These are phyloP conservation scores for Chaetomiaceae sp. DNA, from an alignment of 2,329 filamentous ascomycete species.

Conservation along the genomic window DNA sequence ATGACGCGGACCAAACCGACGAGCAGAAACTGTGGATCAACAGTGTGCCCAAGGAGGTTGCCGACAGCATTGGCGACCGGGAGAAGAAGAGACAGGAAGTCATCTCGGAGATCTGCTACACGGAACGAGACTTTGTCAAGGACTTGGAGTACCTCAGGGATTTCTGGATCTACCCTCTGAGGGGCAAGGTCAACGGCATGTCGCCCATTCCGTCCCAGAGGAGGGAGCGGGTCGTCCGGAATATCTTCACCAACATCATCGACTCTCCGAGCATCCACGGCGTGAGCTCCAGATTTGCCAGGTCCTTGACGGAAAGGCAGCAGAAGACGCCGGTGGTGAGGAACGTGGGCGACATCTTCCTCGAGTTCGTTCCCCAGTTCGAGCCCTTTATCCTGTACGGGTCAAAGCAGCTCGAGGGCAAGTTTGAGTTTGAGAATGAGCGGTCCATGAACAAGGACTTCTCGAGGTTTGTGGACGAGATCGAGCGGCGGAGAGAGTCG, in stretches of 20 bases:
- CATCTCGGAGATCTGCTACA: slow-evolving; percentile 98
- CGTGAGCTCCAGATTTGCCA: slow-evolving; percentile 84
- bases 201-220: slow-evolving; percentile 87
- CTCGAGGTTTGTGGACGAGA: slow-evolving; percentile 89
- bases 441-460: slow-evolving; percentile 81
- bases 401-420: slow-evolving; percentile 90
- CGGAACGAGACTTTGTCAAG: slow-evolving; percentile 97
- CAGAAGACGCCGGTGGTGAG: slow-evolving; percentile 85
- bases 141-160: slow-evolving; percentile 95
- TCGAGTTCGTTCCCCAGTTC: slow-evolving; percentile 87
- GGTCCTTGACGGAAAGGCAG: slow-evolving; percentile 82
- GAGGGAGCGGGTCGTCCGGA: slow-evolving; percentile 85
- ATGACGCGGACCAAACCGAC: slow-evolving; percentile 77
- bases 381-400: slow-evolving; percentile 96
- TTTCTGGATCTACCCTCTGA: slow-evolving; percentile 95
- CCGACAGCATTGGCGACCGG: slow-evolving; percentile 79
- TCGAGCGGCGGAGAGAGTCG: slow-evolving; percentile 91
- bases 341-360: slow-evolving; percentile 89
- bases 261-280: slow-evolving; percentile 76
- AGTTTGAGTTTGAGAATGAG: slow-evolving; percentile 97
- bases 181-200: slow-evolving; percentile 53
- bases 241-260: slow-evolving; percentile 92
- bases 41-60: slow-evolving; percentile 90
- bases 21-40: slow-evolving; percentile 99
- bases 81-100: slow-evolving; percentile 98